A percentile compares a stretch with the other conserved stretches of the same genome.
Conservation (phyloP, 306 rosid species). For the Prunus padus region DNA sequence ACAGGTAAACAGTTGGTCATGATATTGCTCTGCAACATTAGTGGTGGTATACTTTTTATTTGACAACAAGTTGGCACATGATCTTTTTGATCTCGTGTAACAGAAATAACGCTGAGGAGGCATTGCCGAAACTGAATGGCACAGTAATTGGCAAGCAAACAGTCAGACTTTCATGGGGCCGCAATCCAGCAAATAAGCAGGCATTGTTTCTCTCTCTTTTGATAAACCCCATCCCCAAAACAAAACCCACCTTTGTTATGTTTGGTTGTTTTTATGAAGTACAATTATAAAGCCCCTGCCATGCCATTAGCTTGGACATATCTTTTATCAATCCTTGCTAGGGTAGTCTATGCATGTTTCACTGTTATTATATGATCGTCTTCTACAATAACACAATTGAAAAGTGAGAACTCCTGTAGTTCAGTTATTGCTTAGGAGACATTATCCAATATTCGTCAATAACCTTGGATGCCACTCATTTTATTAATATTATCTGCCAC, state of each 20-base stretch:
- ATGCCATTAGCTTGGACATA: not conserved
- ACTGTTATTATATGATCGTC: not conserved
- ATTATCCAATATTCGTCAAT: not conserved
- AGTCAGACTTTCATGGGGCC: slow-evolving; percentile 99
- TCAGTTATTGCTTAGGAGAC: not conserved
- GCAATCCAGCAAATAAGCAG: slow-evolving; percentile 99
- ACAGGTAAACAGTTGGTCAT: slow-evolving; percentile 49
- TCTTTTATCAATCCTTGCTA: not conserved
- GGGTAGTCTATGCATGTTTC: not conserved
- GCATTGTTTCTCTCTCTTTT: slow-evolving; percentile 32
- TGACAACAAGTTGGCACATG: slow-evolving; percentile 8
- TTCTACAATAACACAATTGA: too few relatives aligned
- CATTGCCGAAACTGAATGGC: slow-evolving; percentile 84
- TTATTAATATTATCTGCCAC: not conserved
- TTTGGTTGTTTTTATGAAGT: not conserved
- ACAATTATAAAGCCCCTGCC: not conserved
- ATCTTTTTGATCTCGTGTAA: slow-evolving; percentile 27
- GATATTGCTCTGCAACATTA: slow-evolving; percentile 9
- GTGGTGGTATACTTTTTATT: not conserved
- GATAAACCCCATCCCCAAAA: not conserved
- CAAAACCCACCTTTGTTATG: not conserved
- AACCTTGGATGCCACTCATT: not conserved
- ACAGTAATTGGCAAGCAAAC: slow-evolving; percentile 84
- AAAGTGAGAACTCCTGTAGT: too few relatives aligned
- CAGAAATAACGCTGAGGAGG: slow-evolving; percentile 96